Conservation (phyloP, 768 basidiomycete genomes). For the Botryobasidium botryosum region DNA sequence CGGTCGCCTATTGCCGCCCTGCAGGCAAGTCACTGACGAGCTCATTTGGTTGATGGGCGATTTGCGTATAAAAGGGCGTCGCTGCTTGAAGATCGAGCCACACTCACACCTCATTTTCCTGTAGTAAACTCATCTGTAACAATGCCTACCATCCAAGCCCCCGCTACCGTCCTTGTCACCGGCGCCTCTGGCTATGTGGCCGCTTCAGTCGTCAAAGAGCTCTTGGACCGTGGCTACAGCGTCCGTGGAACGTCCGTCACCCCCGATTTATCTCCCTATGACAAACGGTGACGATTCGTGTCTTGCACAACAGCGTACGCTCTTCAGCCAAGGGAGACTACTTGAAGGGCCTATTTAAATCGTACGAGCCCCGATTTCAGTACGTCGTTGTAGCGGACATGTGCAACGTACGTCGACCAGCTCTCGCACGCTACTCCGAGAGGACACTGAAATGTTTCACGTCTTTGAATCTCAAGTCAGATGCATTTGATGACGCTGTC, state of each 20-base stretch:
- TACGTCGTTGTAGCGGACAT: conserved; percentile 59
- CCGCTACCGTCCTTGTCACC: conserved; percentile 32
- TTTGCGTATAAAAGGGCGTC: too few species aligned
- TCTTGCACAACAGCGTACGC: conserved; percentile 33
- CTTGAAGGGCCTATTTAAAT: conserved; percentile 35
- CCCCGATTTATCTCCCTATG: neutral
- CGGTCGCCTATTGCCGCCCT: too few species aligned
- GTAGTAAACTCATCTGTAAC: too few species aligned
- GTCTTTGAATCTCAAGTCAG: conserved; percentile 4
- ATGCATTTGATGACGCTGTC: conserved; percentile 26
- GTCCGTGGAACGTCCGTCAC: conserved; percentile 13
- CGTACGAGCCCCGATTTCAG: conserved; percentile 41
- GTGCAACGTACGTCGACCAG: conserved; percentile 25
- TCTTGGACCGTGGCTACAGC: conserved; percentile 45
- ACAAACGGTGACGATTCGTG: neutral
- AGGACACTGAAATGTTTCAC: neutral
- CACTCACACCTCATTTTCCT: too few species aligned
- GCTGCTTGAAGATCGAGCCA: too few species aligned
- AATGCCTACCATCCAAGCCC: conserved; percentile 24
- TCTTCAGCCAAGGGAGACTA: conserved; percentile 38
- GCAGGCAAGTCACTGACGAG: too few species aligned
- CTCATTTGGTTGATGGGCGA: too few species aligned
- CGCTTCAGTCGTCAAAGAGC: conserved; percentile 36
- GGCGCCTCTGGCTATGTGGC: conserved; percentile 47
- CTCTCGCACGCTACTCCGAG: neutral